Base-by-base conservation (phyloP, 129 eudicot species). In the Gnaphalium uliginosum region DNA sequence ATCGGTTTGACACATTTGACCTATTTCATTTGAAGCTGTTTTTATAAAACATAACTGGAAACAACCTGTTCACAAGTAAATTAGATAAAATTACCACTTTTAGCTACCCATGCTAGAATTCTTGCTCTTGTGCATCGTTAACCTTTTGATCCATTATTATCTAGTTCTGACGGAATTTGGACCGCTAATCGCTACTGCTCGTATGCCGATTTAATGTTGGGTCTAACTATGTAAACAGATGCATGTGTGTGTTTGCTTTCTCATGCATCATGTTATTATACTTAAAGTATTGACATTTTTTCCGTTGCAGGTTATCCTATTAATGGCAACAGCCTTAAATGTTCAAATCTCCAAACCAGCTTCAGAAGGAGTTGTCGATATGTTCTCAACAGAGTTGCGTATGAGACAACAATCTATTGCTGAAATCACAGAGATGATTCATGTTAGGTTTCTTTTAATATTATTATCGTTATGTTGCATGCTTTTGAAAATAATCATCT, bases 361-460 rank as follows among this genome's bases (percentile, higher is more conserved):
- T 67, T 50, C 88, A 72, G 87, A 71, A 53, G 82, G 72, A 66
- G 83, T 78, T 26, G 85, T 78, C 69, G 85, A 86, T 84, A 67
- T 81, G 66, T 76, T 90, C 54, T 81, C 89, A 30, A 78, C 86
- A 19, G 96, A 93, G 32, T 73, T 93, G 73, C 92, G 98, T 4
- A 66, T 79, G 67, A 90, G 96, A 75, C 96, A 90, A 63, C 96
- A 93, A 53, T 62, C 86, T 67, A 83, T 93, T 59, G 98, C 98
- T 82, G 98, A 93, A 93, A 86, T 93, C 72, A 93, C 98, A 21
- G 98, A 93, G 76, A 90, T 93, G 98, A 93, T 93, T 76, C 98
- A 93, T 90, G 98, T 93, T 61, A 85, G 87, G 77, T 70, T 77
- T 80, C 77, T 65, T n/a, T 63, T 29, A 32, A 15, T 46, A 48